Evolutionary conservation across 108 stramenopile genomes (phyloP), one percentile per base, ranked within the genome.

Genomic region (Nitzschia sp.): DNA sequence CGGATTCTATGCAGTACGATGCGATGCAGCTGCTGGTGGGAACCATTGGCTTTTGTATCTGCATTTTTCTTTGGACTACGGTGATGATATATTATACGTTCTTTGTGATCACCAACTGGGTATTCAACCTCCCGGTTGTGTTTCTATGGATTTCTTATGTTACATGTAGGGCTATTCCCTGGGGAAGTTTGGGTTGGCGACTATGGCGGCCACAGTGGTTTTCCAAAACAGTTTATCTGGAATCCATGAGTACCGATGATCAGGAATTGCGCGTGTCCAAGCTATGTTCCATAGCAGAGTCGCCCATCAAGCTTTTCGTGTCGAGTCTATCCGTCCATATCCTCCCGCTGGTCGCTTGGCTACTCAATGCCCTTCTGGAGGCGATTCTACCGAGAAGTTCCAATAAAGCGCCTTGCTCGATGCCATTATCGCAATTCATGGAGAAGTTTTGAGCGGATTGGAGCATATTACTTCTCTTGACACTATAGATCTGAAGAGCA

Each of bases 1-100:
- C 89, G 5, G 96, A 97, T 65, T 76, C 90, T 16, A 84, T 89
- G 80, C 52, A 90, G 46, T 96, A 93, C 62, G 95, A 97, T 79
- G 77, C 81, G 29, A 87, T 81, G 75, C 93, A 92, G 66, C 58
- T 95, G 33, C 71, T 96, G 9, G 60, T 75, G 48, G 96, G 96
- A 28, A 94, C 85, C 33, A 83, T 97, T 31, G 57, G 89, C 3
- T 96, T 97, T 68, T 79, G 90, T 17, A 77, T 89, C n/a, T 78
- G 88, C 33, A 52, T 94, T 3, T 96, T 96, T 78, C 62, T 93
- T 0, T 89, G 92, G 44, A 94, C 96, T 0, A 96, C 94, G 5
- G 63, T 93, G 4, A 47, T 88, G 26, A 91, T 94, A 5, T 93
- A 96, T 59, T 79, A 89, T 59, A 64, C 75, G 17, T 92, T 91